Base-by-base conservation (phyloP, 139 green algal species). In the Pseudopediastrum boryanum region DNA sequence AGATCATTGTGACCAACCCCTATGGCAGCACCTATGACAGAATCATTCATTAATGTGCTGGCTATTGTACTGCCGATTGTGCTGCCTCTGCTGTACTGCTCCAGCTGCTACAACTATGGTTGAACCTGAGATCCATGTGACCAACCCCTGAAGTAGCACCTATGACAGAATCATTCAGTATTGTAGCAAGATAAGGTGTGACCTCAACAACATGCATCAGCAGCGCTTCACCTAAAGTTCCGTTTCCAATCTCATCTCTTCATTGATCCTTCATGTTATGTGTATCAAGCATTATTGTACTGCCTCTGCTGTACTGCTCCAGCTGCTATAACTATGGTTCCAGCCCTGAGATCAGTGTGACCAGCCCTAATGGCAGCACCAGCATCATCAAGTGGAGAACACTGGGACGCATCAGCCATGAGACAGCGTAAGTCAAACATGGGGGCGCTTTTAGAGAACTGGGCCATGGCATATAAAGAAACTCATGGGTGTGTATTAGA, bases 101-200 rank as follows among this genome's bases (percentile, higher is more conserved):
- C 23, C 63, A 71, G 63, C 63, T 71, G 63, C 63, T 71, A 71
- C 63, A 71, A 71, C 63, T 71, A 71, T 25, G 63, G 63, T 9
- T 21, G 38, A 5, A 38, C 63, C 63, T 23, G 63, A 71, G 63
- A 31, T 71, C 7, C 10, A 23, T 6, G 27, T 71, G 23, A 71
- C 36, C 13, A 51, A 23, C 21, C 9, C 63, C 31, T 21, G 31
- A 19, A 39, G 63, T 1, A 25, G 23, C 12, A 71, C 36, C 21
- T n/a, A n/a, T n/a, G n/a, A n/a, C n/a, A n/a, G n/a, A n/a, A n/a
- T n/a, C n/a, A n/a, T n/a, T n/a, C n/a, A n/a, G n/a, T n/a, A n/a
- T n/a, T n/a, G n/a, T n/a, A n/a, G n/a, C n/a, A n/a, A n/a, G n/a
- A n/a, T n/a, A n/a, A n/a, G n/a, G n/a, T n/a, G n/a, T n/a, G n/a